Conservation (phyloP, 1,284 basidiomycete genomes). For the Salmacisia buchloeana region DNA sequence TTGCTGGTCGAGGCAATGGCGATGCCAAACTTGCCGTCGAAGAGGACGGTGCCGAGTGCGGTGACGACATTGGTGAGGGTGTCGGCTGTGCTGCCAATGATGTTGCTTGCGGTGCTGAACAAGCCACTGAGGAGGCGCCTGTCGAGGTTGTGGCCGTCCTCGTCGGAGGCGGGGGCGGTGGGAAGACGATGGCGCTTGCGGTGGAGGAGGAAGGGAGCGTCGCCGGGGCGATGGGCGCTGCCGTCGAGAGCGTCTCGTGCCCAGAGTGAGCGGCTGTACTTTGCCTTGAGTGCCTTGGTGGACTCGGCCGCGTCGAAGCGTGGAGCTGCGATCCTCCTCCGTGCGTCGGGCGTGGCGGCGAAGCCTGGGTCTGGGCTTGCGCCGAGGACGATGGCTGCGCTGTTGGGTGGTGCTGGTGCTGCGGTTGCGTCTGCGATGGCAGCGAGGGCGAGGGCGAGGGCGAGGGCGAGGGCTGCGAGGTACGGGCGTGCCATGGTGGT, state of each 20-base stretch:
- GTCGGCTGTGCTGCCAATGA: background rate
- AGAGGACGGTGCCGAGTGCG: constrained; percentile 27
- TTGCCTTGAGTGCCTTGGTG: constrained; percentile 18
- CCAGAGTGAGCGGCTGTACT: constrained; percentile 14
- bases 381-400: background rate
- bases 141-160: constrained; percentile 5
- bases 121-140: background rate
- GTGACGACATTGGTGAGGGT: constrained; percentile 18
- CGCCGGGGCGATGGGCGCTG: constrained; percentile 8
- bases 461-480: background rate
- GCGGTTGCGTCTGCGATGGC: background rate
- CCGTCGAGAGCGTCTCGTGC: background rate
- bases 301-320: constrained; percentile 26
- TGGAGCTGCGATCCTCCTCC: constrained; percentile 16
- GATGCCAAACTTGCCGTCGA: constrained; percentile 20
- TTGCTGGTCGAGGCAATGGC: constrained; percentile 14
- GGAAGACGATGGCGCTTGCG: constrained; percentile 21
- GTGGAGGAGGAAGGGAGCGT: constrained; percentile 21
- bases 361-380: constrained; percentile 13
- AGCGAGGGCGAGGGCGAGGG: background rate
- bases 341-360: constrained; percentile 15
- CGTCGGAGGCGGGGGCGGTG: constrained; percentile 16
- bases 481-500: too few relatives aligned
- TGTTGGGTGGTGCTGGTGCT: background rate
- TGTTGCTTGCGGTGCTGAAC: background rate